Conservation (phyloP, 495 filamentous ascomycete genomes). For the Filosporella fistucella region DNA sequence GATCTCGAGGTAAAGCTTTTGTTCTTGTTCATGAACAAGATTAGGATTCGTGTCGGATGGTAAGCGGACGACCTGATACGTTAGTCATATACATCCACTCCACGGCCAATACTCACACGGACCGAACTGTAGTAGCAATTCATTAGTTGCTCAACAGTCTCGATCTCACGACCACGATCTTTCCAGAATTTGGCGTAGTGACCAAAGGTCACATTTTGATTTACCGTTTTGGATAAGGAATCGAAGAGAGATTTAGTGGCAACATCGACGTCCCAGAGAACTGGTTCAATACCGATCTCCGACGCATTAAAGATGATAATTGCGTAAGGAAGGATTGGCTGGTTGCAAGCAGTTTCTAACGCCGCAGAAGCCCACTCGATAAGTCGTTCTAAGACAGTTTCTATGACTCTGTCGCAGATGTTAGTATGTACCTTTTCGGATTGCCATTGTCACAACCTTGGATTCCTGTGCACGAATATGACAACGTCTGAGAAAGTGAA, state of each 20-base stretch:
- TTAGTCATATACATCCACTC: neutral
- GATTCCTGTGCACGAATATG: slow-evolving; percentile 37
- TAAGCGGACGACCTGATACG: slow-evolving; percentile 22
- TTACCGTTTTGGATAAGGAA: slow-evolving; percentile 24
- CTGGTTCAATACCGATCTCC: slow-evolving; percentile 21
- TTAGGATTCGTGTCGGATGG: slow-evolving; percentile 15
- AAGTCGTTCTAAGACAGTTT: slow-evolving; percentile 26
- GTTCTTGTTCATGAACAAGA: slow-evolving; percentile 18
- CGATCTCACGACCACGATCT: slow-evolving; percentile 10
- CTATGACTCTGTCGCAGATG: slow-evolving; percentile 2
- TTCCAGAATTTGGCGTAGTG: slow-evolving; percentile 32
- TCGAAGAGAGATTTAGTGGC: slow-evolving; percentile 36
- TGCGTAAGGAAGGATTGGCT: slow-evolving; percentile 40
- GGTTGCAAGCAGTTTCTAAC: slow-evolving; percentile 38
- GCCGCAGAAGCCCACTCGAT: slow-evolving; percentile 28
- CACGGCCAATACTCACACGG: neutral
- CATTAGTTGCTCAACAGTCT: slow-evolving; percentile 30
- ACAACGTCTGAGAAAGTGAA: slow-evolving; percentile 50
- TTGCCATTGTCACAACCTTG: neutral
- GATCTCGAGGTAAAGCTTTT: slow-evolving; percentile 21
- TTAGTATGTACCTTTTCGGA: neutral
- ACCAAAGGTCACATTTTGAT: slow-evolving; percentile 22
- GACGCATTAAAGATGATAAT: slow-evolving; percentile 43
- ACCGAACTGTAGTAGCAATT: slow-evolving; percentile 27
- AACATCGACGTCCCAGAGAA: slow-evolving; percentile 38